phyloP scores from a whole-genome alignment of 305 asterid genomes.

The Fraxinus paxiana region DNA sequence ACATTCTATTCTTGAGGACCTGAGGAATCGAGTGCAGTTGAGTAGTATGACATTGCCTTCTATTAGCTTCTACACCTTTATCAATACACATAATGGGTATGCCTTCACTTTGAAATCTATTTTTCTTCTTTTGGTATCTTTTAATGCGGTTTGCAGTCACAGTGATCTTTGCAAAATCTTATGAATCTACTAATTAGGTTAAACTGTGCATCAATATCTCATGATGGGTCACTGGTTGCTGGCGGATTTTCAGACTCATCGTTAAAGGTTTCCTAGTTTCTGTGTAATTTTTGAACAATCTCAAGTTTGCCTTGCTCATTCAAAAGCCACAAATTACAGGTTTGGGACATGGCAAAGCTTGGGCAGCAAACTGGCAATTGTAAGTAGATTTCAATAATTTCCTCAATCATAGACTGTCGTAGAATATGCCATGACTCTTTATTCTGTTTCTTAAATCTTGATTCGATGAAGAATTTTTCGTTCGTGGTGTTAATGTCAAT shows the following conservation, averaged over 20 bases:
- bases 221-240: conserved; percentile 88
- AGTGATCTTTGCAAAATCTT: conserved; percentile 23
- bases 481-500: not conserved
- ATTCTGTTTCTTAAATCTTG: not conserved
- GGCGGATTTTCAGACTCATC: conserved; percentile 99
- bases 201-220: conserved; percentile 87
- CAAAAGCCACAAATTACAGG: conserved; percentile 43
- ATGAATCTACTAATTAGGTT: conserved; percentile 36
- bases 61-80: conserved; percentile 81
- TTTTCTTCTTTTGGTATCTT: not conserved
- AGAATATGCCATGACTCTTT: not conserved
- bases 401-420: not conserved
- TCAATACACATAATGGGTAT: conserved; percentile 88
- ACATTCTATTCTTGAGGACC: conserved; percentile 84
- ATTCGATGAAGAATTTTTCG: not conserved
- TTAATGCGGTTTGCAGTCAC: not conserved
- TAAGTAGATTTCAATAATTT: conserved; percentile 33
- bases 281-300: conserved; percentile 11
- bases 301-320: conserved; percentile 25
- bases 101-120: conserved; percentile 5
- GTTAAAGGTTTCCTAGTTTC: conserved; percentile 57
- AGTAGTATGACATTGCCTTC: conserved; percentile 73
- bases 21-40: conserved; percentile 89
- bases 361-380: conserved; percentile 67
- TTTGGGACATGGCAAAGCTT: conserved; percentile 97